These are phyloP conservation scores for Clitopilus passeckerianus DNA, from an alignment of 768 basidiomycete species.

Conservation along the genomic window DNA sequence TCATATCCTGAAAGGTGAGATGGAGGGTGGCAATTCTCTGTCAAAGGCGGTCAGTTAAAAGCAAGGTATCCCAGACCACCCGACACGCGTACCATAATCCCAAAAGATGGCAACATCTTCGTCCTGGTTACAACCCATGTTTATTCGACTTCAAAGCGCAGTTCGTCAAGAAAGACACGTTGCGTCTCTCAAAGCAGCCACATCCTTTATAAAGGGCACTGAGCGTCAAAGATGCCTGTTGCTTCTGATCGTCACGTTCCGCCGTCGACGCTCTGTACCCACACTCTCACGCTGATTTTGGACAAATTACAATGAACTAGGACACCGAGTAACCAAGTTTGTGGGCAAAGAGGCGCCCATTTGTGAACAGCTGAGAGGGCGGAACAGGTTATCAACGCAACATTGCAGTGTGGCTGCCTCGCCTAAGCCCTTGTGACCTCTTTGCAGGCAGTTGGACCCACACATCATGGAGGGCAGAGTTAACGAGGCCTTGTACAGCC, in stretches of 20 bases:
- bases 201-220: constrained; percentile 1
- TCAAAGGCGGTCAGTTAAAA: background rate
- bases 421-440: background rate
- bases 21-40: constrained; percentile 40
- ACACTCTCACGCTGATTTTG: background rate
- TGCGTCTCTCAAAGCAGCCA: background rate
- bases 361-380: background rate
- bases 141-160: background rate
- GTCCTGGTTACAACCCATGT: background rate
- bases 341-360: background rate
- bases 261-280: background rate
- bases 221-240: constrained; percentile 5
- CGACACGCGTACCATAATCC: constrained; percentile 24
- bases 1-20: constrained; percentile 36
- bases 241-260: background rate
- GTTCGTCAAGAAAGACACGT: background rate
- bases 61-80: too few relatives aligned
- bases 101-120: constrained; percentile 39
- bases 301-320: background rate
- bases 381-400: background rate
- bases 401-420: background rate
- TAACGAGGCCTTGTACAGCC: background rate
- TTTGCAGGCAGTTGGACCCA: background rate
- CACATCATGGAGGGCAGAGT: background rate
- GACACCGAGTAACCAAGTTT: background rate